Base-by-base conservation (phyloP, 306 rosid species). In the Trifolium dubium region DNA sequence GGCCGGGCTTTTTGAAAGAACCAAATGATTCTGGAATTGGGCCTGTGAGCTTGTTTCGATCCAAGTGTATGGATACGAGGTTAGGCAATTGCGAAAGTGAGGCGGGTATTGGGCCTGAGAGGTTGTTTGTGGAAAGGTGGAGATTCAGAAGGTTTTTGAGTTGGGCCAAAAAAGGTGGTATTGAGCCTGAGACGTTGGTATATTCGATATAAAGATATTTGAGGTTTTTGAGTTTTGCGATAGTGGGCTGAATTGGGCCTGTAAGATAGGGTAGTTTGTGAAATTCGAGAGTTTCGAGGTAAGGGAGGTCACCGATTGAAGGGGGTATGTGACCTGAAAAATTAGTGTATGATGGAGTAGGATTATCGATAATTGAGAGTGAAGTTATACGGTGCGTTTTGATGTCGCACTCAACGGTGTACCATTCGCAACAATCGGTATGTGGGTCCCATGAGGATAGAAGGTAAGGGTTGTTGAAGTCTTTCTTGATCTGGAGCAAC, bases 401-500 rank as follows among this genome's bases (percentile, higher is more conserved):
- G 43, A 39, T 29, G 47, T 90, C 82, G 53, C 98, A 92, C 0
- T 46, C 8, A 61, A 92, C 85, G 19, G 69, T 13, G 74, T 89
- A 77, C 98, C 98, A 92, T 1, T 65, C 14, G 18, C 98, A 90
- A 60, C 98, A 89, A 51, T 87, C 98, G 0, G 56, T 69, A 58
- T 80, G 15, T 8, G 96, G 77, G 0, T 89, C 40, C 97, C 93
- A 90, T 0, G 97, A 87, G 78, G 87, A 23, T 5, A 90, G 79
- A 5, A 79, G 30, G 76, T 90, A 87, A 4, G 96, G 96, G 60
- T 93, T 68, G 79, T 88, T 83, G 69, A 93, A 81, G 61, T 88
- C 89, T 18, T 82, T 59, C 67, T 87, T 90, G 71, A 93, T 88
- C 61, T 77, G 75, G 53, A 92, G 91, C 1, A 92, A 87, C 23